Evolutionary conservation across 1,284 basidiomycete species (phyloP), one percentile per base, ranked within the genome.

Genomic region (Xerocomus minutiporus): DNA sequence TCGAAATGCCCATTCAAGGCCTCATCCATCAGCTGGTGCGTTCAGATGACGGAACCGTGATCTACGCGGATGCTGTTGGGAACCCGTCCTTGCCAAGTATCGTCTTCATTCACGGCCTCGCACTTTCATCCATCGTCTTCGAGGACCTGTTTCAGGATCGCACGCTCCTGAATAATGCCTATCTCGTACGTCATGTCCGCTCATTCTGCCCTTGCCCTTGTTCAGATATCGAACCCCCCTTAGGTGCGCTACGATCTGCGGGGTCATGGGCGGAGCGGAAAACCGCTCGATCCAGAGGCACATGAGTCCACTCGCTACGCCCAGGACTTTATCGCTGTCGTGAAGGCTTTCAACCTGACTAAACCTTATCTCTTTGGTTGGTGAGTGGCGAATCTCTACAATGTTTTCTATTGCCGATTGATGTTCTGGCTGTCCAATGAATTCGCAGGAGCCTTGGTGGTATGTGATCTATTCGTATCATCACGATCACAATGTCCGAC

Each of bases 221-320:
- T 28, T 35, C 20, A 46, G 23, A 5, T 8, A 26, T 3, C 38
- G 39, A 15, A 41, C 25, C 31, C 17, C 5, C 5, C 26, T 15
- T 11, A 53, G 52, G 52, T 54, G 8, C 40, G 53, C 34, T 54
- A 54, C 32, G 53, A 54, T 32, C 11, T 54, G 23, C 53, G 53
- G 13, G 45, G 53, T 23, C 51, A 54, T 23, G 51, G 48, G 3
- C 34, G 41, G 12, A 50, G 48, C 12, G 48, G 48, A 44, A 50
- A 50, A n/a, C 48, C 48, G 5, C 41, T 50, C 41, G 17, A 43
- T 15, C 8, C 32, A 20, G 48, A 38, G 13, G 48, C 48, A 15
- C 51, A 54, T 5, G 44, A 54, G n/a, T 54, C 53, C 28, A 17
- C 42, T 47, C 53, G 52, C 8, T 54, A 54, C 8, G 52, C 53